Conservation (phyloP, 2,329 filamentous ascomycete species). For the Calycina herbarum region DNA sequence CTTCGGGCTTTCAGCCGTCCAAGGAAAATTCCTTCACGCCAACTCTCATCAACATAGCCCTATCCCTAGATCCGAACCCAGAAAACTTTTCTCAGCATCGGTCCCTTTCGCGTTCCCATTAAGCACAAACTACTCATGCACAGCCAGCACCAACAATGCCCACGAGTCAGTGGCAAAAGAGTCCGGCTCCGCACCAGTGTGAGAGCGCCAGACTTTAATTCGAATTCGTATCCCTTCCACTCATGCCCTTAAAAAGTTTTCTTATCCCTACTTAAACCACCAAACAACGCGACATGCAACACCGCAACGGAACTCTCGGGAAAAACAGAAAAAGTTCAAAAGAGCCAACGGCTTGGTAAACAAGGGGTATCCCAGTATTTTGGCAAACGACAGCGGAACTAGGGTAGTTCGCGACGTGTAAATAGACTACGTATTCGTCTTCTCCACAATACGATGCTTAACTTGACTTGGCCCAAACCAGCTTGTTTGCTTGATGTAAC, state of each 20-base stretch:
- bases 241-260: neutral
- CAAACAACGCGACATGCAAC: neutral
- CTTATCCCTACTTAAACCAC: neutral
- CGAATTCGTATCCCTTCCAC: neutral
- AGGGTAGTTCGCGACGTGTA: neutral
- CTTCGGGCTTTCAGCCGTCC: neutral
- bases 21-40: neutral
- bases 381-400: neutral
- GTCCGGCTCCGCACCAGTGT: conserved; percentile 8
- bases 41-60: neutral
- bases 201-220: neutral
- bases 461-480: neutral
- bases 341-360: neutral
- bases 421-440: conserved; percentile 2
- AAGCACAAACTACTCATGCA: neutral
- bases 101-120: neutral
- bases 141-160: neutral
- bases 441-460: conserved; percentile 2
- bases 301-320: neutral
- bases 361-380: neutral
- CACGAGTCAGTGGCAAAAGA: conserved; percentile 10
- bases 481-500: neutral
- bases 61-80: neutral
- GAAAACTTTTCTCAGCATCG: neutral
- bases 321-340: neutral